Base-by-base conservation (phyloP, 306 rosid genomes). In the Corylus heterophylla region DNA sequence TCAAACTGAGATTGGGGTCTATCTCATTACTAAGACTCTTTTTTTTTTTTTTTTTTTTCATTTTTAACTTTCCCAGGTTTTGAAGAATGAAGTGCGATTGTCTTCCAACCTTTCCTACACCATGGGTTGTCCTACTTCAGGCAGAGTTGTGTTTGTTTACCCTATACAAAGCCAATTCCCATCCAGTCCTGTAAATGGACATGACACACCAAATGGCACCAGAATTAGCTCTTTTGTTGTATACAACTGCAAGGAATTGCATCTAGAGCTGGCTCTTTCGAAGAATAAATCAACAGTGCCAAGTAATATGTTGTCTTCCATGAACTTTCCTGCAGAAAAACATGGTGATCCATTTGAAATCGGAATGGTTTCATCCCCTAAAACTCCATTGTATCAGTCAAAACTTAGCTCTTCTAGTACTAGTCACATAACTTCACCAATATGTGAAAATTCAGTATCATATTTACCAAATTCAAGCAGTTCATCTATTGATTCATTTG, bases 101-200 rank as follows among this genome's bases (percentile, higher is more conserved):
- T 92, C 97, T 80, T 84, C 88, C 70, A 86, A 81, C 76, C 94
- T 94, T 84, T 89, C 87, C 37, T 54, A 80, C 82, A 78, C 97
- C 74, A 82, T 94, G 91, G 97, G 97, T 48, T 79, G 89, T 83
- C 98, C 95, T 72, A 25, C 89, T 85, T 54, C 74, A 4, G 91
- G 95, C 29, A 77, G 86, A 50, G 74, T 50, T 42, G 81, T 94
- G 71, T 91, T 91, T 78, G 79, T 92, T 49, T 84, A 81, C 78
- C 82, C 85, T 1, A 50, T 85, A 69, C 88, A 79, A 81, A 79
- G 78, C 78, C 89, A 80, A 51, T 44, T 55, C 39, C 45, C 74
- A 69, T 63, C 84, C 79, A 75, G 44, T 79, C 67, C 76, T 59
- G 51, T 84, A 11, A 78, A 74, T 78, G 87, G 78, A 66, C 63